These are phyloP conservation scores for Candida cerambycidarum DNA, from an alignment of 805 yeast species.

Conservation along the genomic window DNA sequence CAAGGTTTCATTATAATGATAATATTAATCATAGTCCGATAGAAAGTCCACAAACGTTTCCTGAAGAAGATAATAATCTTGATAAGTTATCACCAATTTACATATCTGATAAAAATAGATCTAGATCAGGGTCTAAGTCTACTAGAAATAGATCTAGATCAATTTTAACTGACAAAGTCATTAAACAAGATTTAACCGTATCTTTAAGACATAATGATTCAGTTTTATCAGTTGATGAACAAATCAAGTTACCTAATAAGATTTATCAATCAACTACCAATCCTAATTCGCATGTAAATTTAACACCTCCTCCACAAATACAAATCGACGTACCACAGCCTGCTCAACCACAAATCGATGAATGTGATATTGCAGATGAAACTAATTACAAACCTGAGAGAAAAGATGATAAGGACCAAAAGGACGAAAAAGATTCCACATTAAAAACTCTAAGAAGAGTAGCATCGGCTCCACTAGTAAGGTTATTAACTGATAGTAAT, in stretches of 20 bases:
- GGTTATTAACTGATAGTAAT: constrained; percentile 26
- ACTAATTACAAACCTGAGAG: background rate
- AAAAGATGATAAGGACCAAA: background rate
- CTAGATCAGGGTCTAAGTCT: constrained; percentile 2
- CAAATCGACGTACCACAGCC: background rate
- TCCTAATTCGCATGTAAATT: constrained; percentile 6
- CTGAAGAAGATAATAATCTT: background rate
- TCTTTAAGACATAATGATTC: constrained; percentile 42
- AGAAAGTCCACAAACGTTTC: constrained; percentile 3
- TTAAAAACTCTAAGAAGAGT: constrained; percentile 55
- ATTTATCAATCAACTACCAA: constrained; percentile 5
- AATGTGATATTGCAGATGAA: background rate
- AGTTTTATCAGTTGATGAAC: constrained; percentile 22
- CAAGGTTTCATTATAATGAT: background rate
- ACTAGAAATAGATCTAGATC: constrained; percentile 9
- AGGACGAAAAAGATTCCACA: constrained; percentile 8
- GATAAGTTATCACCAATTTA: constrained; percentile 2
- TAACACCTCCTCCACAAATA: background rate
- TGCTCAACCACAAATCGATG: background rate
- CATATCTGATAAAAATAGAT: constrained; percentile 9
- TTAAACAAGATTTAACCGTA: constrained; percentile 27
- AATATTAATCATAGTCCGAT: background rate
- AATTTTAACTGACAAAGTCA: constrained; percentile 9
- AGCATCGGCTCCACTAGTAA: constrained; percentile 78
- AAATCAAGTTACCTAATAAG: constrained; percentile 12